phyloP scores from a whole-genome alignment of 345 rosid species.

The Combretum micranthum region DNA sequence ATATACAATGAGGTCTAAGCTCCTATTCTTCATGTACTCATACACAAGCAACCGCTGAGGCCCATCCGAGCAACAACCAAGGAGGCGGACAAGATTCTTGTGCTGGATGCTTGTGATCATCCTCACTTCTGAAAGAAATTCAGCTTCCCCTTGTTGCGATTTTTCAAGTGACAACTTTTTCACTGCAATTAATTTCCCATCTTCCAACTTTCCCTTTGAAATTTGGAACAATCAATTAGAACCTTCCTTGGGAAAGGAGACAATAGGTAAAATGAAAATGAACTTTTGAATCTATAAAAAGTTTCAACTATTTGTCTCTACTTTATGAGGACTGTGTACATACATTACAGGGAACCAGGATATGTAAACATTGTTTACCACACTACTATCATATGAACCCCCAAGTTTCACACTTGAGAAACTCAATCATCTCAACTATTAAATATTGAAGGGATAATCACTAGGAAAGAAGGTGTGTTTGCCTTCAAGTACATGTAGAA shows the following conservation, averaged over 20 bases:
- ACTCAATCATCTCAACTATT: too few species aligned
- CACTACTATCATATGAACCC: too few species aligned
- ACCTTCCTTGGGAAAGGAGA: too few species aligned
- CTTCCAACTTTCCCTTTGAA: constrained; percentile 45
- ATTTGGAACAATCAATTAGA: background rate
- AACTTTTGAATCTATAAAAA: background rate
- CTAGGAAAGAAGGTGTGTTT: too few species aligned
- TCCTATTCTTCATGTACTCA: constrained; percentile 56
- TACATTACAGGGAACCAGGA: too few species aligned
- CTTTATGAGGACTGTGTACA: too few species aligned
- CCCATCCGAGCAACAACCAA: constrained; percentile 62
- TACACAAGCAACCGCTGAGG: constrained; percentile 55
- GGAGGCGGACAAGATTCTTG: constrained; percentile 60
- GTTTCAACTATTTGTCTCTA: too few species aligned
- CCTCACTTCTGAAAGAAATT: constrained; percentile 61
- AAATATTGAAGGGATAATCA: too few species aligned
- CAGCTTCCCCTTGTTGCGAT: constrained; percentile 65
- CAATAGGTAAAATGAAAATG: too few species aligned
- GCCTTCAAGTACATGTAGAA: too few species aligned
- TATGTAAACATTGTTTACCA: too few species aligned
- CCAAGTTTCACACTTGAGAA: too few species aligned
- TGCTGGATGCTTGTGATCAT: constrained; percentile 76
- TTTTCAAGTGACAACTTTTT: constrained; percentile 39
- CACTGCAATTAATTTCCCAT: constrained; percentile 49
- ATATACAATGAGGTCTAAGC: constrained; percentile 54